phyloP scores from a whole-genome alignment of 2,329 filamentous ascomycete genomes.

The Aspergillus candidus region DNA sequence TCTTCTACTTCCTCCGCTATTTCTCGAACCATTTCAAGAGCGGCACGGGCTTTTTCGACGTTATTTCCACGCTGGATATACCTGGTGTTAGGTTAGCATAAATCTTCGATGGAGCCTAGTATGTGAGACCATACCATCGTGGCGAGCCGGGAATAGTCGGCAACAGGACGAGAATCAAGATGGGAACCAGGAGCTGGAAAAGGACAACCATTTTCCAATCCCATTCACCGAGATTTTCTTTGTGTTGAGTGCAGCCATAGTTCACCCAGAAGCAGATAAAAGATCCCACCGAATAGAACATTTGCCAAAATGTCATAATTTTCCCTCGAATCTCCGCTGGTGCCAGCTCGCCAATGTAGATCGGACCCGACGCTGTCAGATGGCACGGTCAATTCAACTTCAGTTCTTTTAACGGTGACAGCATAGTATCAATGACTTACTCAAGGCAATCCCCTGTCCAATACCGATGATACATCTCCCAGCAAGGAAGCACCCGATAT shows the following conservation, averaged over 20 bases:
- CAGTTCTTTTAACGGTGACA: not conserved
- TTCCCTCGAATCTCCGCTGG: conserved; percentile 59
- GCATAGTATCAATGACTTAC: conserved; percentile 24
- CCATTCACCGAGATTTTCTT: conserved; percentile 57
- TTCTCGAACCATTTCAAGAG: conserved; percentile 57
- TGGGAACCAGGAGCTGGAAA: conserved; percentile 64
- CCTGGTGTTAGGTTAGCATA: conserved; percentile 11
- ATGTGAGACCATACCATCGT: conserved; percentile 47
- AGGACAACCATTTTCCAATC: conserved; percentile 69
- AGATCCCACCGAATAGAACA: conserved; percentile 60
- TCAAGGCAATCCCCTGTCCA: conserved; percentile 63
- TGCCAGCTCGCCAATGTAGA: conserved; percentile 65
- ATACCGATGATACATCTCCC: conserved; percentile 64
- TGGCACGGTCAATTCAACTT: conserved; percentile 1
- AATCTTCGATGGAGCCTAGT: conserved; percentile 15
- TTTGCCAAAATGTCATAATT: conserved; percentile 66
- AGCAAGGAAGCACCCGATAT: conserved; percentile 61
- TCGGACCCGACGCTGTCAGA: conserved; percentile 54
- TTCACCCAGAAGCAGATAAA: conserved; percentile 64
- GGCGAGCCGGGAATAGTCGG: conserved; percentile 64
- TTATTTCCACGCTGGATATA: conserved; percentile 54
- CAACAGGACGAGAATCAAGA: conserved; percentile 55
- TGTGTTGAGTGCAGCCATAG: conserved; percentile 55
- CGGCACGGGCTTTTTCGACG: conserved; percentile 53
- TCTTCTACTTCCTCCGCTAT: conserved; percentile 61